Base-by-base conservation (phyloP, 208 protist genomes). In the Willaertia magna region DNA sequence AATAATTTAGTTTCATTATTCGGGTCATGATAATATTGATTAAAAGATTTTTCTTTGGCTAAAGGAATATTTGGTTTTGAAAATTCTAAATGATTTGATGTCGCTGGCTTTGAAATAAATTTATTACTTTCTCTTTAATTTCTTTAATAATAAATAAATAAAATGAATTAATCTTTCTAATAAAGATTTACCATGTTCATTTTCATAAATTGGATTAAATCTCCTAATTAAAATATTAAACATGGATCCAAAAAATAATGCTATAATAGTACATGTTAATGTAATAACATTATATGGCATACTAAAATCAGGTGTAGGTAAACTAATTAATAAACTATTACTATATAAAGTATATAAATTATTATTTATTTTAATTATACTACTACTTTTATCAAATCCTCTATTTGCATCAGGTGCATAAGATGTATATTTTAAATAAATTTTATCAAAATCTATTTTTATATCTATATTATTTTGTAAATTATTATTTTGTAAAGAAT, bases 251-350 rank as follows among this genome's bases (percentile, higher is more conserved):
- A 55, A 55, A 26, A 83, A 83, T 40, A 83, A 55, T 20, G 43
- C 78, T 18, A 83, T 55, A 34, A 83, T 40, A 9, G 78, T 83
- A 42, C 78, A n/a, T 26, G 75, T 42, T 20, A 79, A 48, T 48
- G 39, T 46, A 46, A 79, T 48, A 34, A 79, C 42, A 47, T 79
- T 79, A 40, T 83, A 83, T 1, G 78, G 78, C 78, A 83, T 83
- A 26, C 78, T 83, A 52, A 83, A 83, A 55, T 83, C 78, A 26
- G 78, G 78, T 55, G 43, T 83, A 11, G 78, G 78, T 22, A 83
- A 20, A 42, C 12, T 43, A 22, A 83, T 55, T 39, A 83, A 40
- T 18, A 83, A 52, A 42, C 78, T 83, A 26, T 83, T 46, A 55
- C 34, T 55, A 22, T 83, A 83, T 6, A 48, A 26, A 18, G 34